Evolutionary conservation across 441 rosid species (phyloP).

Genomic region (Francoa sonchifolia): DNA sequence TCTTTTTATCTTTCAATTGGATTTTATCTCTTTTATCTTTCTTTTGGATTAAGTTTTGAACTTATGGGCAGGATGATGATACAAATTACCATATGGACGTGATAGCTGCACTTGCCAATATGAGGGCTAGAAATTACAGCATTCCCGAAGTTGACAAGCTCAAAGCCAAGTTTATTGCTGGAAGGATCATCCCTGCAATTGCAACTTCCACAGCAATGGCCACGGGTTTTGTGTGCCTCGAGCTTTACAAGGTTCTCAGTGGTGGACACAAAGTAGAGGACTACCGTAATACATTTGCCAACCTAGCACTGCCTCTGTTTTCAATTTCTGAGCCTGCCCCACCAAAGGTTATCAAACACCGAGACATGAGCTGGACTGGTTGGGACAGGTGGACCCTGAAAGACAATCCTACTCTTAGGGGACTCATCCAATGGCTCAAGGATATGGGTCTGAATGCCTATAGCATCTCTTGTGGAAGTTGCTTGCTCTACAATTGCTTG

Average conservation of each 20-base stretch:
- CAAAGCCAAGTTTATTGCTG: slow-evolving; percentile 91
- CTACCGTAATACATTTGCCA: slow-evolving; percentile 84
- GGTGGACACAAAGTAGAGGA: slow-evolving; percentile 74
- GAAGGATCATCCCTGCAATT: slow-evolving; percentile 89
- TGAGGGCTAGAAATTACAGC: slow-evolving; percentile 91
- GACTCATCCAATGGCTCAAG: slow-evolving; percentile 75
- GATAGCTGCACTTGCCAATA: slow-evolving; percentile 87
- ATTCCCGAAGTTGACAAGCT: slow-evolving; percentile 89
- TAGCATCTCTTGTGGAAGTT: slow-evolving; percentile 80
- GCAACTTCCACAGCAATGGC: slow-evolving; percentile 97
- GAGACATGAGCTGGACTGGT: slow-evolving; percentile 81
- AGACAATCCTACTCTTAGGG: slow-evolving; percentile 65
- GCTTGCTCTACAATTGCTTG: slow-evolving; percentile 68
- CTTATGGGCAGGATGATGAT: slow-evolving; percentile 64
- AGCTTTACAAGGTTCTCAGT: slow-evolving; percentile 75
- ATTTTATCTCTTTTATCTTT: too few species aligned
- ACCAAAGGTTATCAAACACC: slow-evolving; percentile 66
- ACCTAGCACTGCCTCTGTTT: slow-evolving; percentile 81
- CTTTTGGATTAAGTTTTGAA: neutral
- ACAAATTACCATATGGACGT: slow-evolving; percentile 91
- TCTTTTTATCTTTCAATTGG: neutral
- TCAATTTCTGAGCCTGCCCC: slow-evolving; percentile 94
- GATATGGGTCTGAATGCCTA: slow-evolving; percentile 65
- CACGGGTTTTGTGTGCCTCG: slow-evolving; percentile 85
- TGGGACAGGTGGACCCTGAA: slow-evolving; percentile 87